Percentiles rank a stretch among this genome's conserved stretches.
These are phyloP conservation scores for Quercus rubra DNA, from an alignment of 306 rosid genomes.

Conservation along the genomic window DNA sequence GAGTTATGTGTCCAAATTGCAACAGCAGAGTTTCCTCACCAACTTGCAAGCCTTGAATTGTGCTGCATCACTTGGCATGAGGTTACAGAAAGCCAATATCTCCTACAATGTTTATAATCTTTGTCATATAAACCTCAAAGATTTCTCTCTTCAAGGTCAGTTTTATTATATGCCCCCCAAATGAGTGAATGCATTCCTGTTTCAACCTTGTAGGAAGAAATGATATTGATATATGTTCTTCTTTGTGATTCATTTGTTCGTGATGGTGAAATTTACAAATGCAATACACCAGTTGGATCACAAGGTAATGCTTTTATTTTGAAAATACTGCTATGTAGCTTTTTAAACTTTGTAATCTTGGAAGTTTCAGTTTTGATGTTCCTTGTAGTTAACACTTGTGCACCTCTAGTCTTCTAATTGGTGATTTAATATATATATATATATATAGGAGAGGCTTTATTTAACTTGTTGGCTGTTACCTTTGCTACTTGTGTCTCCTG, in stretches of 20 bases:
- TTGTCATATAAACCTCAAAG: constrained; percentile 63
- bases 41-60: constrained; percentile 75
- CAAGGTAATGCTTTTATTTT: constrained; percentile 38
- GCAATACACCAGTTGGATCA: constrained; percentile 46
- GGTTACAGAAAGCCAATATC: constrained; percentile 51
- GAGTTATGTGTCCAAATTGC: constrained; percentile 53
- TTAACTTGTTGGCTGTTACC: background rate
- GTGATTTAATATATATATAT: background rate
- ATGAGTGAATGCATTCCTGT: constrained; percentile 1
- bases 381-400: background rate
- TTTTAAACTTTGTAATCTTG: background rate
- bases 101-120: constrained; percentile 45
- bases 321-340: background rate
- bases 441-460: background rate
- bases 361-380: background rate
- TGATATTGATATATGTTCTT: constrained; percentile 18
- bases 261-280: constrained; percentile 23
- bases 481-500: background rate
- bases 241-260: constrained; percentile 5
- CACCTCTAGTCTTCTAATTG: background rate
- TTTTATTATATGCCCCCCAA: constrained; percentile 11
- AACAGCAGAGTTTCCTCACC: constrained; percentile 66
- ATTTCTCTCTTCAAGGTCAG: constrained; percentile 76
- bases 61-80: constrained; percentile 57
- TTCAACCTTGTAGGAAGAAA: background rate